phyloP scores from a whole-genome alignment of 2,329 filamentous ascomycete species.

The Fusarium sp. region DNA sequence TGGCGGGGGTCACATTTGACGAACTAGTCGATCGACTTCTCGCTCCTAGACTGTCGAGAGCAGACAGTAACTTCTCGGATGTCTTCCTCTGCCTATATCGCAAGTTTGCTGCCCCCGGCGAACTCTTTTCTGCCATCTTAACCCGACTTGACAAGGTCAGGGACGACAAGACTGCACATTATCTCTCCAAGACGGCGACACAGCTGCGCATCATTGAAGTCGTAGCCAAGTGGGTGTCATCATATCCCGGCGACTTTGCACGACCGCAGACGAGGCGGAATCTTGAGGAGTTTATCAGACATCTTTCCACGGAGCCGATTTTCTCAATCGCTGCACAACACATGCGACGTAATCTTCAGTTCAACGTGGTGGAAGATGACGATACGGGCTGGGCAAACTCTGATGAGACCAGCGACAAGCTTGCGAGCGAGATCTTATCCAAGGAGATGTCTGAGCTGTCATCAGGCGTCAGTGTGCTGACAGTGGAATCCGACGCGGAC shows the following conservation, averaged over 20 bases:
- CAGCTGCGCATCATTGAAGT: conserved; percentile 88
- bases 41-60: conserved; percentile 82
- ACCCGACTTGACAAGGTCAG: conserved; percentile 78
- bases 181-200: conserved; percentile 81
- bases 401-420: conserved; percentile 66
- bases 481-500: conserved; percentile 60
- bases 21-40: conserved; percentile 90
- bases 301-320: conserved; percentile 81
- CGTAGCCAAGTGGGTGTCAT: conserved; percentile 87
- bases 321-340: conserved; percentile 89
- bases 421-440: conserved; percentile 50
- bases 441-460: conserved; percentile 56
- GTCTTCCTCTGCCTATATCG: conserved; percentile 94
- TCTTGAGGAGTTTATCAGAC: conserved; percentile 79
- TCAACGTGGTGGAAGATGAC: conserved; percentile 82
- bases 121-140: conserved; percentile 83
- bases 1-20: conserved; percentile 69
- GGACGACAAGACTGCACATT: conserved; percentile 73
- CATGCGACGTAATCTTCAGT: conserved; percentile 82
- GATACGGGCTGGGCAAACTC: conserved; percentile 92
- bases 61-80: conserved; percentile 88
- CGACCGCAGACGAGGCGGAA: conserved; percentile 77
- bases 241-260: conserved; percentile 94
- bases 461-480: conserved; percentile 60
- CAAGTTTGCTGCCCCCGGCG: conserved; percentile 86